Evolutionary conservation across 2,329 filamentous ascomycete genomes (phyloP).

Genomic region (Endocalyx cinctus): DNA sequence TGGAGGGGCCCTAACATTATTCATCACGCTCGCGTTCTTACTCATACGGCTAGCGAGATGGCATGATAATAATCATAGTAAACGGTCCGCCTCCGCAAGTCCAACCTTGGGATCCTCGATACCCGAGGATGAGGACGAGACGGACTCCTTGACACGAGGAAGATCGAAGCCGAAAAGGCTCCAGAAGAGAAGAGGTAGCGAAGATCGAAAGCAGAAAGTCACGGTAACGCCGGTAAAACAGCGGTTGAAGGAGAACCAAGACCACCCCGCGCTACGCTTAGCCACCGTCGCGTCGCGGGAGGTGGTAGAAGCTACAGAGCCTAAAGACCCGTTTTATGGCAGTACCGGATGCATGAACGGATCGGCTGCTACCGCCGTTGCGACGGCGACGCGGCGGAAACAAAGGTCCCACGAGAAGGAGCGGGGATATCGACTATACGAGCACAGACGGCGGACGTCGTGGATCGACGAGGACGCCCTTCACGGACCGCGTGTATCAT

Average conservation of each 20-base stretch:
- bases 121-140: not conserved
- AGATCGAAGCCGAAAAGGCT: conserved; percentile 12
- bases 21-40: conserved; percentile 37
- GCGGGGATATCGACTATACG: conserved; percentile 18
- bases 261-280: too few relatives aligned
- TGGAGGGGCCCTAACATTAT: conserved; percentile 42
- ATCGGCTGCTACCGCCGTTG: not conserved
- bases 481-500: conserved; percentile 41
- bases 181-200: conserved; percentile 18
- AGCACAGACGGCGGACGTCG: conserved; percentile 26
- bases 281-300: conserved; percentile 18
- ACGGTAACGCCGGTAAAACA: conserved; percentile 16
- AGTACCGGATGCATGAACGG: conserved; percentile 4
- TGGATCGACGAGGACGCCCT: conserved; percentile 50
- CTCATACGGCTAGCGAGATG: conserved; percentile 35
- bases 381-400: conserved; percentile 3
- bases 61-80: conserved; percentile 17
- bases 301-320: conserved; percentile 2
- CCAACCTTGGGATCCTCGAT: conserved; percentile 3
- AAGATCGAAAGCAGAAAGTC: conserved; percentile 5
- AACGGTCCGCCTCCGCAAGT: conserved; percentile 6
- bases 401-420: conserved; percentile 19
- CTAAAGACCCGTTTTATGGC: too few relatives aligned
- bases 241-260: too few relatives aligned
- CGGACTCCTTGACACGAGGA: not conserved